Conservation (phyloP, 2,329 filamentous ascomycete species). For the Fusarium algeriense region DNA sequence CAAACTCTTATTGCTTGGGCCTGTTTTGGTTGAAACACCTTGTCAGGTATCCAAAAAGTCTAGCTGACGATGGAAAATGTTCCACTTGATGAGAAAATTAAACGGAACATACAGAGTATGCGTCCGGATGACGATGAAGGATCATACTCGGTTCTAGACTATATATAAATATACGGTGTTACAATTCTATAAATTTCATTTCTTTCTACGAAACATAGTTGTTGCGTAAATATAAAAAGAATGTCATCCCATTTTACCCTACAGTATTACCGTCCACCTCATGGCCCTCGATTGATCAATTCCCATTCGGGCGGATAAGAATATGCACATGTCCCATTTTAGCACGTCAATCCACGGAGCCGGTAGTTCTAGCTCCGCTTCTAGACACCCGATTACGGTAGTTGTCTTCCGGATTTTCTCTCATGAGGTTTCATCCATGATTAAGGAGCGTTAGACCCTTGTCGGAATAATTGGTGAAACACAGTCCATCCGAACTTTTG, state of each 20-base stretch:
- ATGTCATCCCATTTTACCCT: neutral
- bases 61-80: too few species aligned
- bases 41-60: too few species aligned
- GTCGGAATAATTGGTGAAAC: constrained; percentile 20
- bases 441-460: constrained; percentile 10
- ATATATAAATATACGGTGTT: too few species aligned
- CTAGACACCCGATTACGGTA: constrained; percentile 1
- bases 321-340: neutral
- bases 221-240: too few species aligned
- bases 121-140: too few species aligned
- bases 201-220: too few species aligned
- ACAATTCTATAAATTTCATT: too few species aligned
- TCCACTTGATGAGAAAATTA: too few species aligned
- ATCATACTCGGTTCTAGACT: too few species aligned
- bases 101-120: too few species aligned
- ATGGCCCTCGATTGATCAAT: neutral
- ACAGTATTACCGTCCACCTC: neutral
- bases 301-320: neutral
- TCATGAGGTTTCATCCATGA: constrained; percentile 15
- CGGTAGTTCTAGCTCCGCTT: constrained; percentile 4
- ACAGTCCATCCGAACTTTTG: accelerated
- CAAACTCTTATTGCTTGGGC: too few species aligned
- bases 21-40: too few species aligned
- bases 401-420: neutral
- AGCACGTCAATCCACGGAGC: neutral